A percentile compares a stretch with the other conserved stretches of the same genome.
These are phyloP conservation scores for Penicillium hesseltinei DNA, from an alignment of 2,329 filamentous ascomycete species.

Conservation along the genomic window DNA sequence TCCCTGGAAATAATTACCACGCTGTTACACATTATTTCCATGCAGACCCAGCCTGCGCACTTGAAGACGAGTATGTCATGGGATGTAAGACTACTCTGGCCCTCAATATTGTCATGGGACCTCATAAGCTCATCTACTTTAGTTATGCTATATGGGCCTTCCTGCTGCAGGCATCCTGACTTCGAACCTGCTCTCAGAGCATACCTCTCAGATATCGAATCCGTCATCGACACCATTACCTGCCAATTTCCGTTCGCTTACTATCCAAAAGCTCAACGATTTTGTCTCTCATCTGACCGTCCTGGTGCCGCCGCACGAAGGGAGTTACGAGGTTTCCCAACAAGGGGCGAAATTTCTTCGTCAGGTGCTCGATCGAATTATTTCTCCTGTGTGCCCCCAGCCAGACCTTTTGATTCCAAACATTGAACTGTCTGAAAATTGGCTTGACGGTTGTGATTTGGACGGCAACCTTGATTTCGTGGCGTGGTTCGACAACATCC, in stretches of 20 bases:
- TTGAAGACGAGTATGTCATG: neutral
- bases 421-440: neutral
- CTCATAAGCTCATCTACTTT: neutral
- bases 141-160: conserved; percentile 1
- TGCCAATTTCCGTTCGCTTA: neutral
- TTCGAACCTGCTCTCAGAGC: neutral
- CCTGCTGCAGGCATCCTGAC: conserved; percentile 1
- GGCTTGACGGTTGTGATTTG: neutral
- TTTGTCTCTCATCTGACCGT: neutral
- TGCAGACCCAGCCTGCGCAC: neutral
- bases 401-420: neutral
- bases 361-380: neutral
- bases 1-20: neutral
- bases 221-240: neutral
- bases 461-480: neutral
- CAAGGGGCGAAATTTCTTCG: neutral
- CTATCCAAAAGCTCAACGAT: neutral
- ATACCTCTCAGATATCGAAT: neutral
- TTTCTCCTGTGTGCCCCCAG: neutral
- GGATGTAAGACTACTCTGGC: neutral
- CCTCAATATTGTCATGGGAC: neutral
- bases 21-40: neutral
- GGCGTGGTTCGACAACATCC: neutral
- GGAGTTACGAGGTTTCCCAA: neutral
- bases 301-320: neutral